phyloP scores from a whole-genome alignment of 768 basidiomycete genomes.

The Boletus fagicola region DNA sequence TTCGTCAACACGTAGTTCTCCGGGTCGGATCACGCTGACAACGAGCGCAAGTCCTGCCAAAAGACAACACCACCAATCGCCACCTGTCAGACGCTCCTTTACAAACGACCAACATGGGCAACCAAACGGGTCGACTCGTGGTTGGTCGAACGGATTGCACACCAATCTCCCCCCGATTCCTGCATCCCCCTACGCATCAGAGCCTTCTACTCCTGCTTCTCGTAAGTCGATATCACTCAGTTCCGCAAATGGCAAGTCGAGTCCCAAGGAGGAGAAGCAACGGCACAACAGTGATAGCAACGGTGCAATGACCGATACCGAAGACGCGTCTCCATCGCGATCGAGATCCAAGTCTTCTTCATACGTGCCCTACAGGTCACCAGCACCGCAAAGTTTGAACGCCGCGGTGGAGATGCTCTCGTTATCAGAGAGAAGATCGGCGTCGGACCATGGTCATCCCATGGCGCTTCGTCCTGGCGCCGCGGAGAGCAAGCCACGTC shows the following conservation, averaged over 20 bases:
- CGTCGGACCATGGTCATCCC: slow-evolving; percentile 29
- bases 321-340: slow-evolving; percentile 44
- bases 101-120: slow-evolving; percentile 32
- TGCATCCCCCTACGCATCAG: slow-evolving; percentile 65
- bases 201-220: slow-evolving; percentile 57
- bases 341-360: slow-evolving; percentile 53
- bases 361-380: slow-evolving; percentile 52
- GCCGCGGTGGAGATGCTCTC: slow-evolving; percentile 68
- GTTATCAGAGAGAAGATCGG: slow-evolving; percentile 29
- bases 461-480: slow-evolving; percentile 15
- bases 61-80: slow-evolving; percentile 21
- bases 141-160: slow-evolving; percentile 34
- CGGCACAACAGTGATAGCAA: slow-evolving; percentile 28
- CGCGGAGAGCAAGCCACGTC: slow-evolving; percentile 29
- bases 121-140: slow-evolving; percentile 27
- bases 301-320: slow-evolving; percentile 27
- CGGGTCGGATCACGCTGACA: slow-evolving; percentile 30
- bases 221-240: slow-evolving; percentile 40
- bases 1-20: slow-evolving; percentile 35
- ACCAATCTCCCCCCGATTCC: slow-evolving; percentile 59
- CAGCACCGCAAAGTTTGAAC: slow-evolving; percentile 66
- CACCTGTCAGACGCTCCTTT: slow-evolving; percentile 32
- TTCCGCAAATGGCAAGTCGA: slow-evolving; percentile 35
- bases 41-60: slow-evolving; percentile 27
- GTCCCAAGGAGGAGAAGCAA: slow-evolving; percentile 35